These are phyloP conservation scores for Trifolium fragiferum DNA, from an alignment of 306 rosid species.

Conservation along the genomic window DNA sequence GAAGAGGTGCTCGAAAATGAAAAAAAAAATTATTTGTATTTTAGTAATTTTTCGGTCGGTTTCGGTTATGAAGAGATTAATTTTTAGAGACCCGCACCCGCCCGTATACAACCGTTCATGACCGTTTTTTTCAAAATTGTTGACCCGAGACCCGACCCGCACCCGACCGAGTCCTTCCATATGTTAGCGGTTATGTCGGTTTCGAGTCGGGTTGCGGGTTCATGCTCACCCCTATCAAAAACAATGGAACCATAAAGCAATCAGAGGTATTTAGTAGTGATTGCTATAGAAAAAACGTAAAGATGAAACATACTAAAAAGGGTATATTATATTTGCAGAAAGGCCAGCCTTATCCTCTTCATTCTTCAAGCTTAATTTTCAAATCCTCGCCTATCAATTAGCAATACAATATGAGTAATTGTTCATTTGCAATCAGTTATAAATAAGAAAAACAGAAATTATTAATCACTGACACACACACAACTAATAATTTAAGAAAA, in stretches of 20 bases:
- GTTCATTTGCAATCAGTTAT: slow-evolving; percentile 11
- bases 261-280: slow-evolving; percentile 10
- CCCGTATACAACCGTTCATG: too few species aligned
- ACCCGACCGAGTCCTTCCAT: too few species aligned
- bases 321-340: slow-evolving; percentile 63
- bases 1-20: too few species aligned
- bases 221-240: neutral
- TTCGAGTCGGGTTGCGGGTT: too few species aligned
- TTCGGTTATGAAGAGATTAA: too few species aligned
- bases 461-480: neutral
- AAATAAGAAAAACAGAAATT: slow-evolving; percentile 19
- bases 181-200: too few species aligned
- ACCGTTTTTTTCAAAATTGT: too few species aligned
- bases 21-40: too few species aligned
- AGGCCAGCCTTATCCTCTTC: slow-evolving; percentile 65
- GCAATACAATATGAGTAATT: slow-evolving; percentile 36
- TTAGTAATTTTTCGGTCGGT: too few species aligned
- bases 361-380: slow-evolving; percentile 61
- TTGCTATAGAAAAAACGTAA: slow-evolving; percentile 22
- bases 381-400: slow-evolving; percentile 72
- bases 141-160: too few species aligned
- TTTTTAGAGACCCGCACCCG: too few species aligned
- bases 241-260: slow-evolving; percentile 31
- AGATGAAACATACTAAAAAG: neutral
- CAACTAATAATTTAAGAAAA: neutral